Percentiles rank a stretch among this genome's conserved stretches.
Evolutionary conservation across 2,329 filamentous ascomycete species (phyloP).

Genomic region (Cladosporium colombiae): DNA sequence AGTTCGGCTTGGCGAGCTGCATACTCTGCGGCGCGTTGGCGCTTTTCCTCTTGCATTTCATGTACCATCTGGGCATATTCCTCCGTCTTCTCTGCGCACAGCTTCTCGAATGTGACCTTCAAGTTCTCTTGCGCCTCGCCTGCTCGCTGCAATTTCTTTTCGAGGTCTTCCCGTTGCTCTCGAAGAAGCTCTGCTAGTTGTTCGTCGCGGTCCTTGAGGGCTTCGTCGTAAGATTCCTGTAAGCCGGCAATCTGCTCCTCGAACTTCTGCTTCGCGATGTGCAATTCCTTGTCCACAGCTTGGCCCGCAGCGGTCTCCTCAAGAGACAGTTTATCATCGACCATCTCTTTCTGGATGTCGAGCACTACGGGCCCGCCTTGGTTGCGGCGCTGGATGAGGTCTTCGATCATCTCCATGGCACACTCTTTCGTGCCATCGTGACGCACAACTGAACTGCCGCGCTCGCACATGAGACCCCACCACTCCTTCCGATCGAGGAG

Average conservation of each 20-base stretch:
- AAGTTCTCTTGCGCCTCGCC: slow-evolving; percentile 20
- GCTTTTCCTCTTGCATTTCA: slow-evolving; percentile 3
- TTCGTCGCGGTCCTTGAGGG: slow-evolving; percentile 13
- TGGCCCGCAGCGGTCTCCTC: slow-evolving; percentile 27
- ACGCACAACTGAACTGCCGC: slow-evolving; percentile 23
- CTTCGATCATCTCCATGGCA: slow-evolving; percentile 25
- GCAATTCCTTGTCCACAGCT: slow-evolving; percentile 10
- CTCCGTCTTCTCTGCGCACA: slow-evolving; percentile 11
- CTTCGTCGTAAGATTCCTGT: slow-evolving; percentile 10
- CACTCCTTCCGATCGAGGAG: slow-evolving; percentile 16
- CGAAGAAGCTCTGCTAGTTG: slow-evolving; percentile 22
- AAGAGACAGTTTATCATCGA: slow-evolving; percentile 28
- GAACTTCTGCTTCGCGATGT: slow-evolving; percentile 7
- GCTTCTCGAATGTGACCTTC: slow-evolving; percentile 19
- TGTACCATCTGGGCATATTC: slow-evolving; percentile 10
- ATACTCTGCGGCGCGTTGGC: slow-evolving; percentile 1
- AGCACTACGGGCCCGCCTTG: slow-evolving; percentile 19
- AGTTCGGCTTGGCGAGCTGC: slow-evolving; percentile 3
- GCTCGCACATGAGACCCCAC: slow-evolving; percentile 28
- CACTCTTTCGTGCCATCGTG: slow-evolving; percentile 22
- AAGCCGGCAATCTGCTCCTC: slow-evolving; percentile 13
- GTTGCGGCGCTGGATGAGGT: slow-evolving; percentile 17
- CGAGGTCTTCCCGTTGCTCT: slow-evolving; percentile 12
- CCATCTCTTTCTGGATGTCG: slow-evolving; percentile 29
- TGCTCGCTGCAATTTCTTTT: slow-evolving; percentile 23